Conservation (phyloP, 1,139 yeast species). For the Martiniozyma asiatica region DNA sequence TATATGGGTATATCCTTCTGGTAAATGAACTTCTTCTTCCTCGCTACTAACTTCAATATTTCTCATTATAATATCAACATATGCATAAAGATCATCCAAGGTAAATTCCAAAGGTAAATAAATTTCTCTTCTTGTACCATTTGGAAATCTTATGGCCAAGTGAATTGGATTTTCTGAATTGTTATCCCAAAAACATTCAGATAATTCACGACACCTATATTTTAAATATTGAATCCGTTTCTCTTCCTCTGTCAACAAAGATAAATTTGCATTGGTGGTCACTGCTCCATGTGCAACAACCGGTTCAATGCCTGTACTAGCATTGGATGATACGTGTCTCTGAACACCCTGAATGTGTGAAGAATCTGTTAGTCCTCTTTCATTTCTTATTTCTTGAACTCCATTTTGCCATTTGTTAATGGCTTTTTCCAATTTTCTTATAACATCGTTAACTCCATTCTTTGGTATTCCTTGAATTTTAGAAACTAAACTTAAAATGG, state of each 20-base stretch:
- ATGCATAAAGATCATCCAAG: conserved; percentile 49
- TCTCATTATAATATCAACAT: conserved; percentile 35
- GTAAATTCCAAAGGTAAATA: conserved; percentile 34
- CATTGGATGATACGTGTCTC: too few relatives aligned
- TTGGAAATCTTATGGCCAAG: conserved; percentile 46
- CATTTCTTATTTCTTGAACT: conserved; percentile 19
- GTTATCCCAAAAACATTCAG: conserved; percentile 23
- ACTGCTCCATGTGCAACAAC: too few relatives aligned
- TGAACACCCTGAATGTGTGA: too few relatives aligned
- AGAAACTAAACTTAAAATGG: conserved; percentile 49
- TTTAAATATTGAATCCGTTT: conserved; percentile 28
- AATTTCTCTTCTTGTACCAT: conserved; percentile 38
- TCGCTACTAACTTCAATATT: conserved; percentile 15
- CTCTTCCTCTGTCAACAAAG: too few relatives aligned
- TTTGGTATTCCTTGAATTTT: conserved; percentile 50
- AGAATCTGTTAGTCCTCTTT: too few relatives aligned
- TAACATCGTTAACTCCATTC: conserved; percentile 22
- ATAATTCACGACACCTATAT: conserved; percentile 32
- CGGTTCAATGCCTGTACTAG: too few relatives aligned
- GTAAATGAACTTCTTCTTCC: conserved; percentile 17
- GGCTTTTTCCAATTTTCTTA: conserved; percentile 30
- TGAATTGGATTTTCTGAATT: conserved; percentile 26
- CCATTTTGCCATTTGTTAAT: conserved; percentile 51
- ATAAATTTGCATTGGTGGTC: too few relatives aligned
- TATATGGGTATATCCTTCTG: conserved; percentile 30